Evolutionary conservation across 495 filamentous ascomycete genomes (phyloP).

Genomic region (Ascobolus immersus): DNA sequence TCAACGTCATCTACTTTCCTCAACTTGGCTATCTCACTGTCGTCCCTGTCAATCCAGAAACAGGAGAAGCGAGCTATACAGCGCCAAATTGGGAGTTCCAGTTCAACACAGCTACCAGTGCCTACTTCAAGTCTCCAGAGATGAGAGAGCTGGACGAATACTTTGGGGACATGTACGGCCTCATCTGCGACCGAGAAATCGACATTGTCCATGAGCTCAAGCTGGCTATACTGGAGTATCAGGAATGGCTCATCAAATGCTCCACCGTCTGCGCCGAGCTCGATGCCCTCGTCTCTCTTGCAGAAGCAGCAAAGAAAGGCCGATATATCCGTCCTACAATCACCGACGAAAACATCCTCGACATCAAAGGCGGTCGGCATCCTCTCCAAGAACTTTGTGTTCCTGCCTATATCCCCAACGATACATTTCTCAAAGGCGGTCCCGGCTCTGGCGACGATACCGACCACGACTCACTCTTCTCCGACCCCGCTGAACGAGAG

Average conservation of each 20-base stretch:
- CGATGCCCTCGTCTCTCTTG: slow-evolving; percentile 64
- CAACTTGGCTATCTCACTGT: slow-evolving; percentile 76
- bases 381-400: slow-evolving; percentile 74
- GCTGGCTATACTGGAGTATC: slow-evolving; percentile 42
- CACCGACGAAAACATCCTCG: slow-evolving; percentile 42
- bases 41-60: slow-evolving; percentile 35
- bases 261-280: slow-evolving; percentile 69
- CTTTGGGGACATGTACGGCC: slow-evolving; percentile 61
- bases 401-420: slow-evolving; percentile 63
- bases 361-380: slow-evolving; percentile 69
- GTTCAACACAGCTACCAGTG: slow-evolving; percentile 44
- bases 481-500: slow-evolving; percentile 9
- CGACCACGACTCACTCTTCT: too few relatives aligned
- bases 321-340: slow-evolving; percentile 45
- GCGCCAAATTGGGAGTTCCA: slow-evolving; percentile 54
- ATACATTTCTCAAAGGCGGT: slow-evolving; percentile 46
- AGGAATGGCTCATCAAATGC: slow-evolving; percentile 35
- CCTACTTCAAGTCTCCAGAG: slow-evolving; percentile 66
- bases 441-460: slow-evolving; percentile 12
- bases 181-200: slow-evolving; percentile 75
- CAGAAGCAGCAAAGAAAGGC: slow-evolving; percentile 51
- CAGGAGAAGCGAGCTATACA: slow-evolving; percentile 37
- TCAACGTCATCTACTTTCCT: slow-evolving; percentile 71
- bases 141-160: slow-evolving; percentile 66
- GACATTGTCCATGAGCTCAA: slow-evolving; percentile 64